A percentile compares a stretch with the other conserved stretches of the same genome.
Evolutionary conservation across 2,329 filamentous ascomycete species (phyloP).

Genomic region (Hypoxylon sp.): DNA sequence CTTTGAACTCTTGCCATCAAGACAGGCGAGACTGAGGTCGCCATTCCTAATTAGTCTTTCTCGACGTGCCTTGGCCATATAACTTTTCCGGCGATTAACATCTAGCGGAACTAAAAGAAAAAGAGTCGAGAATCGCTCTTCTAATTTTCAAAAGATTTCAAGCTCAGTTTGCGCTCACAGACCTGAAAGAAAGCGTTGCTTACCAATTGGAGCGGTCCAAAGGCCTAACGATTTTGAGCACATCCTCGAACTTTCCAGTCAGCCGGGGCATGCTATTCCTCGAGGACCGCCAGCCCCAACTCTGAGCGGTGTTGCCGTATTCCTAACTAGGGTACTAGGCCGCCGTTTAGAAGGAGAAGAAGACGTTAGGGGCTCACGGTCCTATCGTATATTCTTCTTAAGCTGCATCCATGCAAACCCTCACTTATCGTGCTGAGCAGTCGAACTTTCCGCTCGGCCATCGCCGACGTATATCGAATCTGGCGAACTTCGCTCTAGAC

Average conservation of each 20-base stretch:
- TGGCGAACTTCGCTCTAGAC: slow-evolving; percentile 70
- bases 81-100: slow-evolving; percentile 45
- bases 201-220: slow-evolving; percentile 39
- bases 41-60: slow-evolving; percentile 41
- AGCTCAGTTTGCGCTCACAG: slow-evolving; percentile 30
- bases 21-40: slow-evolving; percentile 42
- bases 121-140: slow-evolving; percentile 26
- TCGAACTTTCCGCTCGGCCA: slow-evolving; percentile 68
- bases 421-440: slow-evolving; percentile 62
- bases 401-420: slow-evolving; percentile 69
- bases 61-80: slow-evolving; percentile 45
- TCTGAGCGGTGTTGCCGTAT: slow-evolving; percentile 42
- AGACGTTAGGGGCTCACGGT: slow-evolving; percentile 49
- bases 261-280: slow-evolving; percentile 47
- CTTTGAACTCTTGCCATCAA: slow-evolving; percentile 54
- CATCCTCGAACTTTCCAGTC: slow-evolving; percentile 41
- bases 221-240: slow-evolving; percentile 29
- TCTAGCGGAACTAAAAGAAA: slow-evolving; percentile 33
- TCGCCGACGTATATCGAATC: slow-evolving; percentile 70
- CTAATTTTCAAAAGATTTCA: slow-evolving; percentile 23
- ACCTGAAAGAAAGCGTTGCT: slow-evolving; percentile 37
- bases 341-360: slow-evolving; percentile 51
- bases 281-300: slow-evolving; percentile 34
- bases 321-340: slow-evolving; percentile 42
- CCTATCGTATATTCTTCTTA: slow-evolving; percentile 49